Evolutionary conservation across 495 filamentous ascomycete genomes (phyloP).

Genomic region (Xylaria sp.): DNA sequence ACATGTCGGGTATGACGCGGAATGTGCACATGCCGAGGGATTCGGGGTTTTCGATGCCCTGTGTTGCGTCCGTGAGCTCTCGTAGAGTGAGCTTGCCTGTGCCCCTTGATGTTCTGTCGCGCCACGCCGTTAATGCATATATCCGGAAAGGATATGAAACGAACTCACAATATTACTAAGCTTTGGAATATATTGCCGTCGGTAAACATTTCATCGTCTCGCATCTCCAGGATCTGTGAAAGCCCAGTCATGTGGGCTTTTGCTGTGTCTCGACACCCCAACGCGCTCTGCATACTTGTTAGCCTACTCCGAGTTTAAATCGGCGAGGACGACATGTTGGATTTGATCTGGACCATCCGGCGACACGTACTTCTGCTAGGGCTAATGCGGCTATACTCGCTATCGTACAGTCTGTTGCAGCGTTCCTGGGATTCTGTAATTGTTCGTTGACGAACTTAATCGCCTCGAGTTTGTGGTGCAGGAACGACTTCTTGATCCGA

Average conservation of each 20-base stretch:
- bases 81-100: conserved; percentile 28
- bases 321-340: not conserved
- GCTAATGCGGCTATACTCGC: conserved; percentile 29
- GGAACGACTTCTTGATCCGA: conserved; percentile 31
- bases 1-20: conserved; percentile 26
- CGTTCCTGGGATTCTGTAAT: conserved; percentile 25
- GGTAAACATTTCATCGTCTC: conserved; percentile 29
- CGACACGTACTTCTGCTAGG: conserved; percentile 23
- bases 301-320: not conserved
- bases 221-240: conserved; percentile 28
- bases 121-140: not conserved
- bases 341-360: not conserved
- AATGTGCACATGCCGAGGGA: conserved; percentile 30
- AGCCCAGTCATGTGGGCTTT: conserved; percentile 29
- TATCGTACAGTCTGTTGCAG: conserved; percentile 26
- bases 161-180: conserved; percentile 26
- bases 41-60: conserved; percentile 30
- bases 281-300: conserved; percentile 23
- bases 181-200: conserved; percentile 30
- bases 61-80: conserved; percentile 21
- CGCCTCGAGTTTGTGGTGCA: conserved; percentile 38
- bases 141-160: not conserved
- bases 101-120: conserved; percentile 25
- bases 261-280: conserved; percentile 29
- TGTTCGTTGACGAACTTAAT: conserved; percentile 35